Evolutionary conservation across 1,139 yeast species (phyloP), one percentile per base, ranked within the genome.

Genomic region (Lodderomyces orthopsilosis): DNA sequence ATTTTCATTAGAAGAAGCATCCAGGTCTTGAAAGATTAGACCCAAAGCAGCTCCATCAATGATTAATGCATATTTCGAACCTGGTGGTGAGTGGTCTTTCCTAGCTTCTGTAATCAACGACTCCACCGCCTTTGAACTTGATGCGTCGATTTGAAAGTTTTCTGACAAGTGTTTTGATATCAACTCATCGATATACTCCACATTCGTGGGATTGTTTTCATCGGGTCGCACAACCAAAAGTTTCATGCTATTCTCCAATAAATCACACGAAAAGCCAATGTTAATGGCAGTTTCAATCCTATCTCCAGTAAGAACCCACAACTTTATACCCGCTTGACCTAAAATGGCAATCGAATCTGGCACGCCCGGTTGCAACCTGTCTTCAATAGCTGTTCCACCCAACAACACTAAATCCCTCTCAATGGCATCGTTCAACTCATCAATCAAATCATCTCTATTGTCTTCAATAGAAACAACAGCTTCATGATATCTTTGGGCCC

Each of bases 321-420:
- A 71, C 63, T 93, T 93, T 53, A 93, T 86, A 57, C 98, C 98
- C 7, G 97, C 98, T 53, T 83, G 79, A 10, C 85, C 88, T 45
- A 93, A 75, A 38, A 86, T 66, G 9, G 90, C 85, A 63, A 93
- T 93, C 4, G 98, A 79, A 53, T 89, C 95, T 2, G 98, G 98
- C 14, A 93, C 98, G 60, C 98, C 98, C 48, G 83, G 89, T 67
- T 93, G 98, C 47, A 93, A 74, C 56, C 96, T 77, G 66, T 93
- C 98, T 63, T 93, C 98, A 63, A 93, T 93, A 15, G 98, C 98
- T 24, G 98, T 93, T 55, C 98, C 98, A 49, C 98, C 98, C 33
- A 93, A 68, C 46, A 93, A 69, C 13, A 70, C 70, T 54, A 93
- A 69, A 35, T 81, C 81, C 24, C 79, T 74, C 64, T 93, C 98